Conservation (phyloP, 371 early-diverging fungal genomes). For the Basidiobolus meristosporus region DNA sequence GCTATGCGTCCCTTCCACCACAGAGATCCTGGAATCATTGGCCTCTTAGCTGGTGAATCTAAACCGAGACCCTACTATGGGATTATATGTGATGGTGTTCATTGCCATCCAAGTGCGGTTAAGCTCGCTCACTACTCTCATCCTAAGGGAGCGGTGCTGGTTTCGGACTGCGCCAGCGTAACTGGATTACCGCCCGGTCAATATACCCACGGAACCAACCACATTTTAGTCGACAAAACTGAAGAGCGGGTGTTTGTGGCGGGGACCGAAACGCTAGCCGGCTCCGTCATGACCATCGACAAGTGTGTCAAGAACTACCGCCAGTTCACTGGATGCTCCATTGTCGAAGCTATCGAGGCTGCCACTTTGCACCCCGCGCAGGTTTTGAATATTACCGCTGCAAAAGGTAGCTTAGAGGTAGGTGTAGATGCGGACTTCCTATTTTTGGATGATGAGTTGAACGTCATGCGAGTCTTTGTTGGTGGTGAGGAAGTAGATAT, state of each 20-base stretch:
- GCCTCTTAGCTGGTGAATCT: slow-evolving; percentile 42
- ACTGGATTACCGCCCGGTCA: slow-evolving; percentile 53
- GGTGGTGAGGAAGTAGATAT: slow-evolving; percentile 57
- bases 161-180: slow-evolving; percentile 61
- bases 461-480: slow-evolving; percentile 47
- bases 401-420: slow-evolving; percentile 50
- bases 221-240: slow-evolving; percentile 27
- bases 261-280: slow-evolving; percentile 66
- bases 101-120: slow-evolving; percentile 60
- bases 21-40: slow-evolving; percentile 61
- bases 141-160: slow-evolving; percentile 45
- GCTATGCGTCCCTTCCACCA: slow-evolving; percentile 73
- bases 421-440: slow-evolving; percentile 72
- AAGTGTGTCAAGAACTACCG: slow-evolving; percentile 61
- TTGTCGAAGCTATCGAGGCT: slow-evolving; percentile 69
- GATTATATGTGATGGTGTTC: slow-evolving; percentile 58
- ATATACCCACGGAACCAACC: slow-evolving; percentile 57
- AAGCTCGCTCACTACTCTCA: slow-evolving; percentile 61
- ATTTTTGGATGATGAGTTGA: slow-evolving; percentile 45
- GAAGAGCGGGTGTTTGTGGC: slow-evolving; percentile 52
- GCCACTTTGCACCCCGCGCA: slow-evolving; percentile 71
- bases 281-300: slow-evolving; percentile 47
- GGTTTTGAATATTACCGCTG: slow-evolving; percentile 43
- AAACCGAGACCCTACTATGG: slow-evolving; percentile 44
- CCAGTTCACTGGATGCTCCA: slow-evolving; percentile 52